phyloP scores from a whole-genome alignment of 108 stramenopile genomes.

The Fragilaria crotonensis region DNA sequence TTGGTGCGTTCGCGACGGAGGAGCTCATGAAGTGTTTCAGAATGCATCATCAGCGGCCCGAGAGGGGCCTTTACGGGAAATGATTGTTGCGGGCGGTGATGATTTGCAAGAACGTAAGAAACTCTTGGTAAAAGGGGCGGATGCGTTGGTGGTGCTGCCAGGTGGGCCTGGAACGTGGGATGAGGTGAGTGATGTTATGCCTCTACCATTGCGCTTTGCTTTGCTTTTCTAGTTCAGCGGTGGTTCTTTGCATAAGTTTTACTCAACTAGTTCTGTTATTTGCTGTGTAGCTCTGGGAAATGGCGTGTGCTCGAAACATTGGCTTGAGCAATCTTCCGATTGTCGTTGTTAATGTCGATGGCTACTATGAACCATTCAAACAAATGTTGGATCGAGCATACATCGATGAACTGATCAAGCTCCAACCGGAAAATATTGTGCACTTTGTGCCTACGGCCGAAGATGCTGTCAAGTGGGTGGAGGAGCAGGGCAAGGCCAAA shows the following conservation, averaged over 20 bases:
- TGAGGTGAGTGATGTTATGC: constrained; percentile 55
- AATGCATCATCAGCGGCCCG: neutral
- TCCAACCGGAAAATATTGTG: constrained; percentile 64
- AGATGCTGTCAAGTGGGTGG: constrained; percentile 45
- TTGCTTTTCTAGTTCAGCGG: too few relatives aligned
- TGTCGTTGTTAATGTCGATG: constrained; percentile 80
- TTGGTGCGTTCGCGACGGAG: constrained; percentile 34
- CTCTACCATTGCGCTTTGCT: too few relatives aligned
- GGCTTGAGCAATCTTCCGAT: constrained; percentile 65
- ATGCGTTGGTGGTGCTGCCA: constrained; percentile 86
- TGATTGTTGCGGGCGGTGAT: constrained; percentile 68
- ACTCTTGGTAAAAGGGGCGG: constrained; percentile 65
- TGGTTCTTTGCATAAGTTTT: too few relatives aligned
- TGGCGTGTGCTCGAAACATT: constrained; percentile 82
- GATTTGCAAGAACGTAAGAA: constrained; percentile 85
- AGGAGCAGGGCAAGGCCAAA: constrained; percentile 4
- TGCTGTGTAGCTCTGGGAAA: constrained; percentile 74
- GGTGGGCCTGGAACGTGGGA: constrained; percentile 94
- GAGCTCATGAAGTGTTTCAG: constrained; percentile 45
- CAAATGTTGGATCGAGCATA: constrained; percentile 62
- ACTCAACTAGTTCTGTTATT: too few relatives aligned
- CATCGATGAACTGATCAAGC: constrained; percentile 51
- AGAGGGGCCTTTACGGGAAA: constrained; percentile 38
- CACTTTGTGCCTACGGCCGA: constrained; percentile 63
- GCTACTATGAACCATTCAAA: constrained; percentile 74